Conservation (phyloP, 768 basidiomycete species). For the Amanita fuliginea region DNA sequence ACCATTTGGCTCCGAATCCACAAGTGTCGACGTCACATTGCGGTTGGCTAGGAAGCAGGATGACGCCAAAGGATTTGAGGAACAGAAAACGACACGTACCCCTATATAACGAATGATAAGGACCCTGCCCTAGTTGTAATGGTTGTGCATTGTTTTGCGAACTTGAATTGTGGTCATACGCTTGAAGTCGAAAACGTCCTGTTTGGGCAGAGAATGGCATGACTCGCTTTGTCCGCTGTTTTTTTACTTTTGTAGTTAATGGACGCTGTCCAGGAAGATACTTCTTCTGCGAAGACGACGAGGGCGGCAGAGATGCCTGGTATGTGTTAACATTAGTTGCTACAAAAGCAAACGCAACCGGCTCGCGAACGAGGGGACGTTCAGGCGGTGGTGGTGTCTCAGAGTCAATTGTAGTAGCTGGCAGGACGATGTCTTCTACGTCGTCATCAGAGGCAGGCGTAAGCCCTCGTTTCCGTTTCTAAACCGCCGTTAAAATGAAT, state of each 20-base stretch:
- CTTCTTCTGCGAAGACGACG: constrained; percentile 10
- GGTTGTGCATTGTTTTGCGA: constrained; percentile 20
- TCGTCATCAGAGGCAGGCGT: constrained; percentile 46
- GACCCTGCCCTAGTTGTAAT: constrained; percentile 22
- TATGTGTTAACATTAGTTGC: constrained; percentile 28
- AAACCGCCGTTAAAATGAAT: constrained; percentile 11
- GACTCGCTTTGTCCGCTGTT: constrained; percentile 19
- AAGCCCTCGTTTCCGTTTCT: constrained; percentile 38
- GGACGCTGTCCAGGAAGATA: constrained; percentile 50
- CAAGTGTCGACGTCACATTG: not conserved
- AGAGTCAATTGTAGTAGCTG: constrained; percentile 29
- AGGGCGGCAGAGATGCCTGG: constrained; percentile 21
- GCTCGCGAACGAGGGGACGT: constrained; percentile 45
- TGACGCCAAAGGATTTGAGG: not conserved
- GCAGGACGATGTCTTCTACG: constrained; percentile 20
- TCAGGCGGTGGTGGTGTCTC: constrained; percentile 37
- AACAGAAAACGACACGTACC: constrained; percentile 7
- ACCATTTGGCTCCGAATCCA: not conserved
- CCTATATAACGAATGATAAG: constrained; percentile 30
- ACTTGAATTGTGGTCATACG: constrained; percentile 16
- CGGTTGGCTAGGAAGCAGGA: not conserved
- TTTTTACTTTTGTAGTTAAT: constrained; percentile 11
- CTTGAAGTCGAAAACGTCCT: constrained; percentile 35
- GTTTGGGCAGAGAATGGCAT: constrained; percentile 36
- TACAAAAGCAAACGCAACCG: constrained; percentile 39